Evolutionary conservation across 1,284 basidiomycete genomes (phyloP).

Genomic region (Singerocomus inundabilis): DNA sequence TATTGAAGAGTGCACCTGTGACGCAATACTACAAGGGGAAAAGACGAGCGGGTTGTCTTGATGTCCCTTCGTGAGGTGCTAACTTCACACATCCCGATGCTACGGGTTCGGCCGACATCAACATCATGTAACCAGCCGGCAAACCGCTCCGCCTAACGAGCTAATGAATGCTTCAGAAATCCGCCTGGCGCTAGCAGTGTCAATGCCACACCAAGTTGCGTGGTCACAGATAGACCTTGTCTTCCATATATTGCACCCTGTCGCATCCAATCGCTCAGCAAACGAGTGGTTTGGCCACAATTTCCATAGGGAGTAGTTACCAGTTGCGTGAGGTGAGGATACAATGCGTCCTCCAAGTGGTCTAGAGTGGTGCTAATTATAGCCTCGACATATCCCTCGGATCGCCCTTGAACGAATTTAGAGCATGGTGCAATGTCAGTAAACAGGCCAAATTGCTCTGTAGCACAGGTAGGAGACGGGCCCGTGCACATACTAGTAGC

Average conservation of each 20-base stretch:
- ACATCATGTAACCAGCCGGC: neutral
- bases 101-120: constrained; percentile 14
- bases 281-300: neutral
- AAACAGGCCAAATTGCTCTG: neutral
- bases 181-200: neutral
- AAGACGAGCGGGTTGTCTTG: no score
- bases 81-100: no score
- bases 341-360: no score
- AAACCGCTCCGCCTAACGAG: neutral
- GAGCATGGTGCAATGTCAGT: constrained; percentile 1
- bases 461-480: neutral
- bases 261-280: no score
- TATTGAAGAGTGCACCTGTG: neutral
- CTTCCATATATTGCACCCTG: neutral
- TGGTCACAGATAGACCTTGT: neutral
- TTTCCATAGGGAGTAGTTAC: no score
- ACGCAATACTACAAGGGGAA: neutral
- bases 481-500: neutral
- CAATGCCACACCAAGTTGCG: neutral
- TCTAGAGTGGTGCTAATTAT: neutral
- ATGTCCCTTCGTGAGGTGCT: no score
- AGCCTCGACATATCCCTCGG: neutral
- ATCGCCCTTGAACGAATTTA: neutral
- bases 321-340: no score
- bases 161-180: no score